Evolutionary conservation across 169 alveolate species (phyloP), one percentile per base, ranked within the genome.

Genomic region (Eimeria acervulina): DNA sequence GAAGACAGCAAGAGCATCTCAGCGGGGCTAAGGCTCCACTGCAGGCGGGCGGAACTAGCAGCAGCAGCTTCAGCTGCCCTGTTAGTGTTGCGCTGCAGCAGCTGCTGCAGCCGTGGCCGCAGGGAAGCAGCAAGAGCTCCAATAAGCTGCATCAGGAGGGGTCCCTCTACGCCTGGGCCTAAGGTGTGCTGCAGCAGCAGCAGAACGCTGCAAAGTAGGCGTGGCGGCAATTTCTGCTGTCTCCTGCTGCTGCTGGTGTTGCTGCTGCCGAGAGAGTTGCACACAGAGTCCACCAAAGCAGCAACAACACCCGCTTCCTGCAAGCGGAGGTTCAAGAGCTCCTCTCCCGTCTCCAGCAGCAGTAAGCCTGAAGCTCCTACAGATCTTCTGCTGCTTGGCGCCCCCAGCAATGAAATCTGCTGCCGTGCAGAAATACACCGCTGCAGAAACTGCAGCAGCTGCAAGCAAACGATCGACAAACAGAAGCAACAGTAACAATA

Each of bases 121-220:
- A 85, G 40, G 61, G 76, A 52, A 36, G 80, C 61, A 85, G 93
- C 80, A 31, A 85, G 93, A 66, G 63, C 93, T 42, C 42, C 93
- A 33, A 85, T 85, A 15, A 85, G 93, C 81, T 61, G 93, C 80
- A 23, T 19, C 81, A 85, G 61, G 38, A 40, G 76, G 40, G 80
- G 93, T n/a, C 83, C 81, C 40, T 61, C 93, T 51, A 44, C 80
- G 15, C 47, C 15, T 2, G 74, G 38, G 40, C 59, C 81, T 33
- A 85, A 31, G 81, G 81, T 85, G 93, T 85, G 93, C 93, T 85
- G 93, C 93, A 85, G 93, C 93, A 85, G 81, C 66, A 85, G 61
- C 81, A 85, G 61, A 38, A 85, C 80, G 93, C 81, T 55, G 93
- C 93, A 36, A 6, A 59, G 93, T 38, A 85, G 93, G 44, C 93